Conservation (phyloP, 2,329 filamentous ascomycete genomes). For the Daldinia sp. region DNA sequence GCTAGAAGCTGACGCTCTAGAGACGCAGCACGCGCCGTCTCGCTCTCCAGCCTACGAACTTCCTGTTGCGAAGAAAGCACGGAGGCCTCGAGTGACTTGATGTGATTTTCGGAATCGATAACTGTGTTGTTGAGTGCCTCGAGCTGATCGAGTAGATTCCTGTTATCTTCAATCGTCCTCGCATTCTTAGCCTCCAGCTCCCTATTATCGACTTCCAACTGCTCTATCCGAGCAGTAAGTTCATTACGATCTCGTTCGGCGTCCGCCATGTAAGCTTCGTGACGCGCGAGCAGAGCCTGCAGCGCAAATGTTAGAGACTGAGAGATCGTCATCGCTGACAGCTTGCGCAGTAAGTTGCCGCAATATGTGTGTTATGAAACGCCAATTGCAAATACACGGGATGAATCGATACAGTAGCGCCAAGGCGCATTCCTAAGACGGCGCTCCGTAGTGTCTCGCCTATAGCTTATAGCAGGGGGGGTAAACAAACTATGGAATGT, state of each 20-base stretch:
- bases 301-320: constrained; percentile 77
- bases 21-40: constrained; percentile 79
- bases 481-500: constrained; percentile 31
- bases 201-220: constrained; percentile 79
- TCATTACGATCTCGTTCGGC: constrained; percentile 85
- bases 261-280: constrained; percentile 94
- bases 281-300: constrained; percentile 89
- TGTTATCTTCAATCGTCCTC: constrained; percentile 84
- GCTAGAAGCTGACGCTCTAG: constrained; percentile 83
- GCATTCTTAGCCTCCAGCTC: constrained; percentile 82
- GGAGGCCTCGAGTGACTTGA: constrained; percentile 80
- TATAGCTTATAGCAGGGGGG: constrained; percentile 10
- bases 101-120: constrained; percentile 81
- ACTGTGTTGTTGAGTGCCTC: constrained; percentile 86
- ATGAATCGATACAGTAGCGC: constrained; percentile 25
- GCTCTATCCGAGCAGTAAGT: constrained; percentile 78
- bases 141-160: constrained; percentile 82
- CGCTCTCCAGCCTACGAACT: constrained; percentile 77
- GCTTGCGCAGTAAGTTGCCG: constrained; percentile 25
- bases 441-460: constrained; percentile 2
- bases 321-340: constrained; percentile 44
- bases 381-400: constrained; percentile 30
- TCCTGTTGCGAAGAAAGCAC: constrained; percentile 83
- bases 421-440: constrained; percentile 27
- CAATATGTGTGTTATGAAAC: constrained; percentile 43